Evolutionary conservation across 2,329 filamentous ascomycete genomes (phyloP).

Genomic region (Fusarium hainanense): DNA sequence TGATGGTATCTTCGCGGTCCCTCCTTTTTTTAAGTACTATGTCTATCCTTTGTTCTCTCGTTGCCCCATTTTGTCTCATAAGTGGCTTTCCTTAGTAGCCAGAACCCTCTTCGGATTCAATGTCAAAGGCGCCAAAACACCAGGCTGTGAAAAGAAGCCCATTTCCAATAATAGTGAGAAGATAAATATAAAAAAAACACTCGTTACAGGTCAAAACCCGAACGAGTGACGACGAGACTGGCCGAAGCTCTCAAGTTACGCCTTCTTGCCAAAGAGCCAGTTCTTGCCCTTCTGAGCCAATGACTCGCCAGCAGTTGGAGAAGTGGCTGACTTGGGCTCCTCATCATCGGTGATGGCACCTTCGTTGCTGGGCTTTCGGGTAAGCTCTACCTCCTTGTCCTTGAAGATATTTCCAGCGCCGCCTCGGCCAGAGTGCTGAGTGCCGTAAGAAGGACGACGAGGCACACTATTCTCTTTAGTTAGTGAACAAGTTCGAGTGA

Average conservation of each 20-base stretch:
- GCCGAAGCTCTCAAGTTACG: constrained; percentile 39
- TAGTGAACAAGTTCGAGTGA: constrained; percentile 12
- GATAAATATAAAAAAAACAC: not conserved
- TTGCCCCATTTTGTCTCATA: constrained; percentile 12
- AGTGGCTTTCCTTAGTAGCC: constrained; percentile 11
- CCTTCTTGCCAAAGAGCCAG: constrained; percentile 63
- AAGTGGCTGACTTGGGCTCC: constrained; percentile 18
- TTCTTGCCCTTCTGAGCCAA: constrained; percentile 59
- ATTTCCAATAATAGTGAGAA: constrained; percentile 15
- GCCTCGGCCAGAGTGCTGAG: constrained; percentile 76
- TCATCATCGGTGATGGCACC: constrained; percentile 46
- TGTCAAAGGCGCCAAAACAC: constrained; percentile 41
- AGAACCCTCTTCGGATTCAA: constrained; percentile 6
- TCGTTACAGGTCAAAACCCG: not conserved
- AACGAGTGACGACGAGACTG: not conserved
- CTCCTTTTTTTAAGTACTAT: constrained; percentile 4
- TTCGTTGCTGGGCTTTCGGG: constrained; percentile 47
- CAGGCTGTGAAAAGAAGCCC: constrained; percentile 32
- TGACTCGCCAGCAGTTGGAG: constrained; percentile 28
- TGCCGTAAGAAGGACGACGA: constrained; percentile 67
- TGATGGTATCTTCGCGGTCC: constrained; percentile 42
- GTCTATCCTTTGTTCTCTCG: not conserved
- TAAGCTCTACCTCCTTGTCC: constrained; percentile 54
- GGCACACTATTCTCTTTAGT: constrained; percentile 54
- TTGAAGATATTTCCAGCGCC: constrained; percentile 78